Percentiles rank a stretch among this genome's conserved stretches.
Evolutionary conservation across 73 alveolate genomes (phyloP).

Genomic region (Blepharisma japonicum): DNA sequence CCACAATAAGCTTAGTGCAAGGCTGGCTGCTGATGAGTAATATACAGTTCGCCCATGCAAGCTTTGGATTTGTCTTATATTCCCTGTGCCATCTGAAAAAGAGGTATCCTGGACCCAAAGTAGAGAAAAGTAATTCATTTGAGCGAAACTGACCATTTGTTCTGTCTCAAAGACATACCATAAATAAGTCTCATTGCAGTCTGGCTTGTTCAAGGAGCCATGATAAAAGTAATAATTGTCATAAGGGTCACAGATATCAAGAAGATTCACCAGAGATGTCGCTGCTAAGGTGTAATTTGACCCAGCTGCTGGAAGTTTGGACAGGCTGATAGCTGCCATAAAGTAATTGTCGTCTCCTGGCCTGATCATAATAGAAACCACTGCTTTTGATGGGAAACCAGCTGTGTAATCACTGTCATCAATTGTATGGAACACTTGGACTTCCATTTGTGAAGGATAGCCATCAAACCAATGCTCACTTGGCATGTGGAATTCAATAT

Average conservation of each 20-base stretch:
- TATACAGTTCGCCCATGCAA: constrained; percentile 4
- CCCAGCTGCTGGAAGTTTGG: background rate
- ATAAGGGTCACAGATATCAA: background rate
- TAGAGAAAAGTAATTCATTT: background rate
- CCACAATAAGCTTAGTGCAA: too few species aligned
- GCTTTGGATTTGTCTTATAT: background rate
- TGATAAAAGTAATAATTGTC: constrained; percentile 7
- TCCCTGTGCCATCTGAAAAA: background rate
- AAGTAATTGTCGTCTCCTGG: constrained; percentile 25
- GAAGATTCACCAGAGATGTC: background rate
- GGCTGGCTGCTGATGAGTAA: background rate
- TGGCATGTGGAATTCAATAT: constrained; percentile 19
- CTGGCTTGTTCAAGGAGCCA: constrained; percentile 5
- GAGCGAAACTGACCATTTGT: background rate
- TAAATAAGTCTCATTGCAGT: background rate
- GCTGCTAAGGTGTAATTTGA: background rate
- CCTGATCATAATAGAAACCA: constrained; percentile 9
- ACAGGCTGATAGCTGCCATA: background rate
- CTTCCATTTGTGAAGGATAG: background rate
- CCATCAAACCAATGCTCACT: background rate
- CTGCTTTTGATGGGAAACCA: constrained; percentile 14
- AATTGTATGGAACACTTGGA: background rate
- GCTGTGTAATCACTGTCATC: constrained; percentile 24
- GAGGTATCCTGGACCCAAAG: too few species aligned
- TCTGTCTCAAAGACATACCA: constrained; percentile 20